phyloP scores from a whole-genome alignment of 768 basidiomycete genomes.

The Ephemerocybe angulata region DNA sequence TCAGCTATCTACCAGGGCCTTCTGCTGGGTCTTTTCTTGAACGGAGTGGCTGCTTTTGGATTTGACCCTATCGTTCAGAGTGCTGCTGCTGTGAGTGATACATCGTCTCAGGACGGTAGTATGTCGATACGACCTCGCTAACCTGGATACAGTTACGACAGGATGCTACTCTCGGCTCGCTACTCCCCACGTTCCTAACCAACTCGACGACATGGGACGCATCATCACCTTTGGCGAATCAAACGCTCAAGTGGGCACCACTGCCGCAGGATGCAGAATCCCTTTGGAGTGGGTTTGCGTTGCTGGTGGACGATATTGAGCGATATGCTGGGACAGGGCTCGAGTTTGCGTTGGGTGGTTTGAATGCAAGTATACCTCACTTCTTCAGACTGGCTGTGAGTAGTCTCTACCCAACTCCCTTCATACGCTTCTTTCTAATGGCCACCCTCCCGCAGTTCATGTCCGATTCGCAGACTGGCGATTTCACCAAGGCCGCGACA shows the following conservation, averaged over 20 bases:
- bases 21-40: slow-evolving; percentile 77
- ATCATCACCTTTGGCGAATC: slow-evolving; percentile 49
- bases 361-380: slow-evolving; percentile 60
- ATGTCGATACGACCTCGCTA: slow-evolving; percentile 8
- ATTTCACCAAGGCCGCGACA: slow-evolving; percentile 77
- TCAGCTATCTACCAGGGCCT: slow-evolving; percentile 81
- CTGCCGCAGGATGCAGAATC: slow-evolving; percentile 29
- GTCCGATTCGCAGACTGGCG: slow-evolving; percentile 47
- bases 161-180: slow-evolving; percentile 68
- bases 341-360: slow-evolving; percentile 64
- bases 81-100: slow-evolving; percentile 52
- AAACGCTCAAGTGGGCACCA: slow-evolving; percentile 54
- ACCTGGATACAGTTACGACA: slow-evolving; percentile 65
- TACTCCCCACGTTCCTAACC: slow-evolving; percentile 68
- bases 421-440: slow-evolving; percentile 2
- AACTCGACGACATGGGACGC: slow-evolving; percentile 66
- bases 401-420: slow-evolving; percentile 15
- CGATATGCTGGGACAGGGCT: slow-evolving; percentile 66
- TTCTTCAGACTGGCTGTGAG: slow-evolving; percentile 80
- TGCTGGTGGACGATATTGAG: slow-evolving; percentile 86
- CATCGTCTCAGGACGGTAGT: background rate
- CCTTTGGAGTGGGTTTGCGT: slow-evolving; percentile 72
- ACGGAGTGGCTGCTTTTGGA: slow-evolving; percentile 76
- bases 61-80: slow-evolving; percentile 81
- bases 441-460: slow-evolving; percentile 40